A percentile compares a stretch with the other conserved stretches of the same genome.
Conservation (phyloP, 2,329 filamentous ascomycete species). For the Cercospora sesami region DNA sequence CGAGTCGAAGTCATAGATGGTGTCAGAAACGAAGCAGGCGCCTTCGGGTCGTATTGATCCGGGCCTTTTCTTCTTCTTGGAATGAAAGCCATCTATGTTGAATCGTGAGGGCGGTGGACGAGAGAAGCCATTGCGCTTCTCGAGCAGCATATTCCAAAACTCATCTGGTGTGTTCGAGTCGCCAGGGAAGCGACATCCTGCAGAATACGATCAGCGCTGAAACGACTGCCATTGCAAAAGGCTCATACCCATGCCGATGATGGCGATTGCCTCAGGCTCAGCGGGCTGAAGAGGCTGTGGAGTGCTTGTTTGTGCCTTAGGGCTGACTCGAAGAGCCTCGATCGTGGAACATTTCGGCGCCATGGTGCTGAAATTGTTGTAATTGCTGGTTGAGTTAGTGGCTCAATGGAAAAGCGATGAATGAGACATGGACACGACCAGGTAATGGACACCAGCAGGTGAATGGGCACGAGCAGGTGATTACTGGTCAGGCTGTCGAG, state of each 20-base stretch:
- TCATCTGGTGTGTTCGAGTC: background rate
- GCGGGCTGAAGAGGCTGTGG: background rate
- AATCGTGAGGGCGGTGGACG: background rate
- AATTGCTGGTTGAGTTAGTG: background rate
- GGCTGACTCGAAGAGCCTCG: background rate
- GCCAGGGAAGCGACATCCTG: constrained; percentile 1
- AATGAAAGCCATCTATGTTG: background rate
- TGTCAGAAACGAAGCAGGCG: background rate
- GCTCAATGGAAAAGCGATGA: background rate
- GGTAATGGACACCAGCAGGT: background rate
- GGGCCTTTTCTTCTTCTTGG: background rate
- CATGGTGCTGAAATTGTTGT: background rate
- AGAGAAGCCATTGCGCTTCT: background rate
- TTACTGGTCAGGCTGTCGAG: background rate
- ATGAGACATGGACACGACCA: background rate
- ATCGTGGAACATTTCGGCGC: background rate
- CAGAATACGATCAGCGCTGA: background rate
- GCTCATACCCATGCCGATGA: background rate
- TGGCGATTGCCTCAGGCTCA: background rate
- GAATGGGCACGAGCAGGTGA: background rate
- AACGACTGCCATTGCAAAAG: background rate
- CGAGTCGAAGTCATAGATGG: constrained; percentile 5
- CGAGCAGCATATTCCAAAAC: background rate
- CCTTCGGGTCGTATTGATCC: background rate
- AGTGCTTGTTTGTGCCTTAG: background rate